phyloP scores from a whole-genome alignment of 768 basidiomycete genomes.

The Jaapia argillacea region DNA sequence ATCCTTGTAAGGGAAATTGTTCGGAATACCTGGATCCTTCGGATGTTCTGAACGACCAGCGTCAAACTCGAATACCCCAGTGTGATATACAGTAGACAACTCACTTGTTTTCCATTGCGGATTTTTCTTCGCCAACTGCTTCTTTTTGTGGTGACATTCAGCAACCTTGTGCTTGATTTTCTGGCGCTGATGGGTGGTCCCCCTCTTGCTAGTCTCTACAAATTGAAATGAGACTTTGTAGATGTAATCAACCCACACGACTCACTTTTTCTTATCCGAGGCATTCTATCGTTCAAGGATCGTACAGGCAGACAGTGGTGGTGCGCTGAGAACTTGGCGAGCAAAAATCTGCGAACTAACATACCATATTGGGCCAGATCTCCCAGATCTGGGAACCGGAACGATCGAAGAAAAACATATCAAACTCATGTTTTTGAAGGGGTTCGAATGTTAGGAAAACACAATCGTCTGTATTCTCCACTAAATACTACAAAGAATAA shows the following conservation, averaged over 20 bases:
- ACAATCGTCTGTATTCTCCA: too few relatives aligned
- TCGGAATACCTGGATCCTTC: slow-evolving; percentile 92
- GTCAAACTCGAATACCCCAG: slow-evolving; percentile 5
- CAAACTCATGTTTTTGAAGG: too few relatives aligned
- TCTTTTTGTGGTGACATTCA: slow-evolving; percentile 69
- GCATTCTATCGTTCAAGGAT: too few relatives aligned
- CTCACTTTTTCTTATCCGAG: slow-evolving; percentile 62
- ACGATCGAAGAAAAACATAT: too few relatives aligned
- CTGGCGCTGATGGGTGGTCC: slow-evolving; percentile 60
- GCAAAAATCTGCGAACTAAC: too few relatives aligned
- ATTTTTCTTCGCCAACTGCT: slow-evolving; percentile 70
- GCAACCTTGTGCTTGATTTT: slow-evolving; percentile 67
- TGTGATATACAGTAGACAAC: slow-evolving; percentile 18
- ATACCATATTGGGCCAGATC: too few relatives aligned
- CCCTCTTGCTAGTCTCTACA: slow-evolving; percentile 78
- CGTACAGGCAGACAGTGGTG: too few relatives aligned
- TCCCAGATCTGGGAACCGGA: too few relatives aligned
- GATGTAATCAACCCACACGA: not conserved
- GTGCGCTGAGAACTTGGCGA: too few relatives aligned
- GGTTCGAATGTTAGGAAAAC: too few relatives aligned
- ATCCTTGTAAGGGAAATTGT: slow-evolving; percentile 90
- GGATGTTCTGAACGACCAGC: slow-evolving; percentile 42
- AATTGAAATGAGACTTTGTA: not conserved
- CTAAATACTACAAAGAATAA: too few relatives aligned
- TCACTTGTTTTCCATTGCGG: slow-evolving; percentile 83